Evolutionary conservation across 108 stramenopile genomes (phyloP).

Genomic region (Parmales sp.): DNA sequence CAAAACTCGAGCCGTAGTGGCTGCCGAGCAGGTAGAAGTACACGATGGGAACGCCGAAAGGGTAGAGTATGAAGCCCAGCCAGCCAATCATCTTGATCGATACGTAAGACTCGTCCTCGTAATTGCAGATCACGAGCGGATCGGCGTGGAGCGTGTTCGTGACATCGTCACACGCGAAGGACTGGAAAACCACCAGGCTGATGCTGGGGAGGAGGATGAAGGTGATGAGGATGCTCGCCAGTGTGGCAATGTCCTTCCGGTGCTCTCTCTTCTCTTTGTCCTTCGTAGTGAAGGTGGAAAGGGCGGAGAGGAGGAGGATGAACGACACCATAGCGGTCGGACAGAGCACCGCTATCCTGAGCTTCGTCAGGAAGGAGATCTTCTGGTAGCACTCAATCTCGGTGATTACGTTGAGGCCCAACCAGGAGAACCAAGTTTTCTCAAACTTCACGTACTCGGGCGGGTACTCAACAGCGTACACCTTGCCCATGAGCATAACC

Average conservation of each 20-base stretch:
- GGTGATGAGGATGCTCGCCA: not conserved
- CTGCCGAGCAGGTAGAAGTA: not conserved
- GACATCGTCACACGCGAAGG: not conserved
- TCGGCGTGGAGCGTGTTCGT: not conserved
- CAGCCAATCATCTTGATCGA: not conserved
- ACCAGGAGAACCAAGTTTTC: not conserved
- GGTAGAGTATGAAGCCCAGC: no score
- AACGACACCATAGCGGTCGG: no score
- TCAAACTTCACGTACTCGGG: not conserved
- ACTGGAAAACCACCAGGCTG: not conserved
- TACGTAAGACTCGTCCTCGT: not conserved
- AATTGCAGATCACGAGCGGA: not conserved
- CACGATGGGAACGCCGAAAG: not conserved
- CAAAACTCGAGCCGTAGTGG: not conserved
- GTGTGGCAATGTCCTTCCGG: not conserved
- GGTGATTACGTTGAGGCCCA: not conserved
- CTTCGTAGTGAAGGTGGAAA: not conserved
- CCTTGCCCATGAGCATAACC: not conserved
- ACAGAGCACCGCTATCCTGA: no score
- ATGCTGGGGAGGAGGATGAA: not conserved
- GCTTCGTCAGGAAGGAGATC: not conserved
- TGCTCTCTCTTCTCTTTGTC: not conserved
- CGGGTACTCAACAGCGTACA: not conserved
- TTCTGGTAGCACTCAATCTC: conserved; percentile 4
- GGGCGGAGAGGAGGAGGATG: no score